These are phyloP conservation scores for Senna tora DNA, from an alignment of 306 rosid species.

Conservation along the genomic window DNA sequence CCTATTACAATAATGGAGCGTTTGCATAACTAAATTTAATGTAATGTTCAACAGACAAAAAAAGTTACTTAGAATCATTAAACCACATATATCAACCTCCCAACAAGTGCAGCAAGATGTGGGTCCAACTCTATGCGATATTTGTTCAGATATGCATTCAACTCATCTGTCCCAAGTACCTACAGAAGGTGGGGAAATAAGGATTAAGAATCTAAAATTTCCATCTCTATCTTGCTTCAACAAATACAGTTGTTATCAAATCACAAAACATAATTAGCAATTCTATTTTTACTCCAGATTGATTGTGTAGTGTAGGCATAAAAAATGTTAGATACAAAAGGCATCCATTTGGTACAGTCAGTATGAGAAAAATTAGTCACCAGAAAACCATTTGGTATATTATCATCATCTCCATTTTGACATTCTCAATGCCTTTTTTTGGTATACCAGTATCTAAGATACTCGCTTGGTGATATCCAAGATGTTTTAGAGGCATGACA, in stretches of 20 bases:
- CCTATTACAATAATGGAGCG: constrained; percentile 47
- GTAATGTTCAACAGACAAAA: constrained; percentile 20
- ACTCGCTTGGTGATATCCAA: not conserved
- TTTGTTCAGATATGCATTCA: constrained; percentile 69
- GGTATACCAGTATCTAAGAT: not conserved
- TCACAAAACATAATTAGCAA: constrained; percentile 10
- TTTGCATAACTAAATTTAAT: constrained; percentile 11
- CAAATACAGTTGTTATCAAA: not conserved
- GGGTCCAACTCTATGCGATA: constrained; percentile 87
- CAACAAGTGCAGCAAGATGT: constrained; percentile 77
- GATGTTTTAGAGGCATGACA: not conserved
- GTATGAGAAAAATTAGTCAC: constrained; percentile 17
- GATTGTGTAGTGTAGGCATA: not conserved
- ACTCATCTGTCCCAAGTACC: constrained; percentile 91
- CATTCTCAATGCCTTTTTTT: not conserved
- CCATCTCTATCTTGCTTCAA: constrained; percentile 23
- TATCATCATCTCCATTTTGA: not conserved
- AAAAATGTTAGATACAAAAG: not conserved
- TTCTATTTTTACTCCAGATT: constrained; percentile 7
- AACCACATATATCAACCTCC: constrained; percentile 61
- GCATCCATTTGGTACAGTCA: constrained; percentile 4
- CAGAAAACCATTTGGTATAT: not conserved
- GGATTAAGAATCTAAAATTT: constrained; percentile 23
- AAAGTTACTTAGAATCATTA: constrained; percentile 5
- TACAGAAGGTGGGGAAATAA: constrained; percentile 34